phyloP scores from a whole-genome alignment of 495 filamentous ascomycete species.

The Pyrenula massariospora region DNA sequence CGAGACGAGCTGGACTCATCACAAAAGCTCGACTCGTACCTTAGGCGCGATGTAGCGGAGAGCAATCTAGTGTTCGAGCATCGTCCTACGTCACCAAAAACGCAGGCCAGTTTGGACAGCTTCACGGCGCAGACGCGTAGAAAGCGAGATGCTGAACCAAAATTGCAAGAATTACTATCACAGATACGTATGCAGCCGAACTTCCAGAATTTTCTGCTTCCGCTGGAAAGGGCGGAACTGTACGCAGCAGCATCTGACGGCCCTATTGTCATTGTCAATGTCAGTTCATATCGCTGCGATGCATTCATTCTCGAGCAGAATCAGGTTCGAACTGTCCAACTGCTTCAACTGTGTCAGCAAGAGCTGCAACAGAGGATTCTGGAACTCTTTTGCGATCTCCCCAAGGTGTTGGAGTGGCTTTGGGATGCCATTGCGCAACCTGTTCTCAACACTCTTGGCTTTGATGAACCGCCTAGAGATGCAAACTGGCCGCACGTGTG shows the following conservation, averaged over 20 bases:
- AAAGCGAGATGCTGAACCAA: too few species aligned
- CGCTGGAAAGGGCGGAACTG: constrained; percentile 5
- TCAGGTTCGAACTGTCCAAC: neutral
- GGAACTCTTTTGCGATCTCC: neutral
- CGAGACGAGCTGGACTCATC: neutral
- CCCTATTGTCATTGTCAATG: constrained; percentile 10
- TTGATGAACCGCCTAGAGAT: constrained; percentile 2
- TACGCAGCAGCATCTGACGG: constrained; percentile 4
- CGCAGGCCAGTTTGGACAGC: neutral
- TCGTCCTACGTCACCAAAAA: too few species aligned
- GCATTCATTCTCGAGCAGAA: constrained; percentile 3
- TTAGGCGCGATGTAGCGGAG: too few species aligned
- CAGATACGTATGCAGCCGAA: constrained; percentile 5
- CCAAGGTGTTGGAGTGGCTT: constrained; percentile 13
- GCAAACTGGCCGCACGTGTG: constrained; percentile 8
- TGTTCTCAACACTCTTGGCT: constrained; percentile 6
- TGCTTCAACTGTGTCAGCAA: neutral
- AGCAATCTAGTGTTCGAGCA: neutral
- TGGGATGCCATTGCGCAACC: constrained; percentile 8
- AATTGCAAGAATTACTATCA: neutral
- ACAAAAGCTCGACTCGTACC: too few species aligned
- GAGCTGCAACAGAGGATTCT: constrained; percentile 1
- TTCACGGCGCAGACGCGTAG: neutral
- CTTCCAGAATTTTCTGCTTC: constrained; percentile 8
- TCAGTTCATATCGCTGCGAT: constrained; percentile 7